These are phyloP conservation scores for Dryas alaskensis DNA, from an alignment of 306 rosid species.

Conservation along the genomic window DNA sequence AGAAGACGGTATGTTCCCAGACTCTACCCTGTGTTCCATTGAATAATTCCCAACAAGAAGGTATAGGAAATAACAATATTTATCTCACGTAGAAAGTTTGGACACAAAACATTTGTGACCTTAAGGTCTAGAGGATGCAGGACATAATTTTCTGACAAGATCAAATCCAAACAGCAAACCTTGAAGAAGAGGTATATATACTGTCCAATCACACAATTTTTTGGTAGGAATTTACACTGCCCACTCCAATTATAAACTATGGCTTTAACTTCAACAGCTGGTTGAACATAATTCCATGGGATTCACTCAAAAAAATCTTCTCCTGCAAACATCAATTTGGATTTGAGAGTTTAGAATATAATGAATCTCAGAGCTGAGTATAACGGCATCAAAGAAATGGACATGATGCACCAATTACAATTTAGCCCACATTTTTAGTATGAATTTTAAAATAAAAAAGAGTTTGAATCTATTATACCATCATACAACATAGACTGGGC, in stretches of 20 bases:
- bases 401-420: neutral
- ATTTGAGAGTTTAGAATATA: neutral
- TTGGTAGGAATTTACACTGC: neutral
- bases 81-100: no score
- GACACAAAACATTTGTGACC: neutral
- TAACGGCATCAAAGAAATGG: neutral
- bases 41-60: neutral
- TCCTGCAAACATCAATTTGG: slow-evolving; percentile 17
- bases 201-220: neutral
- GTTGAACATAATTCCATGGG: slow-evolving; percentile 1
- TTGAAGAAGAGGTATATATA: neutral
- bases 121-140: neutral
- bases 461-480: neutral
- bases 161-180: neutral
- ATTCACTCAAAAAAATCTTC: neutral
- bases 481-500: neutral
- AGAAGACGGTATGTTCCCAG: neutral
- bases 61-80: no score
- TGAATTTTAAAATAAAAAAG: no score
- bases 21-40: neutral
- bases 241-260: slow-evolving; percentile 1
- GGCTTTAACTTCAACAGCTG: slow-evolving; percentile 5
- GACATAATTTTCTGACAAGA: neutral
- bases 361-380: neutral
- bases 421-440: neutral